These are phyloP conservation scores for Fusarium sp. DNA, from an alignment of 2,329 filamentous ascomycete genomes.

Conservation along the genomic window DNA sequence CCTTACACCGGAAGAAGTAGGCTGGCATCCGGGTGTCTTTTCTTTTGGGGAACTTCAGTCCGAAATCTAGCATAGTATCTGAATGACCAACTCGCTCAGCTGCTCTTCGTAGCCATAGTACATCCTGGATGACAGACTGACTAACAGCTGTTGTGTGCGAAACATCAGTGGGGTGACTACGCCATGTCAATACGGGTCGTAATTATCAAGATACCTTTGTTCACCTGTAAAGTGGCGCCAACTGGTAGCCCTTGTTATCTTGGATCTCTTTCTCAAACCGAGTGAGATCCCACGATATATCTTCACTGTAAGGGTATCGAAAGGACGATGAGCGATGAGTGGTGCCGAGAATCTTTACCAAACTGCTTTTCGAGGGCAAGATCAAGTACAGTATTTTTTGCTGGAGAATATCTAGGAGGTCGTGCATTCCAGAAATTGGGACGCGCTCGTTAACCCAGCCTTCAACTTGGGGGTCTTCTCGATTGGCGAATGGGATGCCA, in stretches of 20 bases:
- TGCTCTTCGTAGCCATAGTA: slow-evolving; percentile 5
- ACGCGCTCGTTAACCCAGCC: slow-evolving; percentile 11
- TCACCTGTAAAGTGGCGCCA: not conserved
- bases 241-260: not conserved
- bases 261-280: not conserved
- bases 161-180: not conserved
- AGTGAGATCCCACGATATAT: rapidly evolving
- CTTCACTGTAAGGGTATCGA: not conserved
- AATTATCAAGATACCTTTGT: rapidly evolving
- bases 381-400: not conserved
- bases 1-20: slow-evolving; percentile 15
- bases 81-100: not conserved
- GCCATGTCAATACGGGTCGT: rapidly evolving
- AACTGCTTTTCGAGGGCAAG: not conserved
- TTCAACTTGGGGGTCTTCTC: slow-evolving; percentile 2
- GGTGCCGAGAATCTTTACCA: not conserved
- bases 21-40: not conserved
- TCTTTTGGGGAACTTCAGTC: not conserved
- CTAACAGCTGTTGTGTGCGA: slow-evolving; percentile 9
- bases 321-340: not conserved
- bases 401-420: not conserved
- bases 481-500: slow-evolving; percentile 10
- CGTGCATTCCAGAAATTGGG: not conserved
- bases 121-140: slow-evolving; percentile 23
- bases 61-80: too few relatives aligned